A percentile compares a stretch with the other conserved stretches of the same genome.
Conservation (phyloP, 2,329 filamentous ascomycete species). For the Graphilbum fragrans region DNA sequence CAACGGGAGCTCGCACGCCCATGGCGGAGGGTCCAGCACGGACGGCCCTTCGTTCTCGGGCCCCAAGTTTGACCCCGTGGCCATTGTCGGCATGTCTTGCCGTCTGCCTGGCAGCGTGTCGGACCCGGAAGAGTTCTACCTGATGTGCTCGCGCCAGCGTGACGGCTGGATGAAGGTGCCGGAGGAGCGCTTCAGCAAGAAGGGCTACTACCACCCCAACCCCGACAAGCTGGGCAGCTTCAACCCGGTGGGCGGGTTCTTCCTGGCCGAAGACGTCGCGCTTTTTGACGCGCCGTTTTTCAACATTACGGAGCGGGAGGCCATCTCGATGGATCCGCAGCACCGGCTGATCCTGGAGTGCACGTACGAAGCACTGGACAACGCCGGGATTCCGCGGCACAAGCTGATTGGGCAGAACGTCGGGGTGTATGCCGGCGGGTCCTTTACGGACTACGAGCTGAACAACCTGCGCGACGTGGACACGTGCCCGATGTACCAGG, state of each 20-base stretch:
- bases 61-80: conserved; percentile 25
- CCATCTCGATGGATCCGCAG: conserved; percentile 40
- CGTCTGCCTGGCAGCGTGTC: conserved; percentile 30
- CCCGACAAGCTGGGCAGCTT: conserved; percentile 27
- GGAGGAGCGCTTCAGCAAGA: conserved; percentile 32
- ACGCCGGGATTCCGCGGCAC: conserved; percentile 35
- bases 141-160: conserved; percentile 25
- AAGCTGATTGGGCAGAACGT: conserved; percentile 32
- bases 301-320: conserved; percentile 33
- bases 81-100: conserved; percentile 35
- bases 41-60: conserved; percentile 1
- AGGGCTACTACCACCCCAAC: conserved; percentile 26
- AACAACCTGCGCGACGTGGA: conserved; percentile 30
- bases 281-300: conserved; percentile 41
- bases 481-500: conserved; percentile 38
- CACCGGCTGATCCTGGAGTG: conserved; percentile 40
- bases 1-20: conserved; percentile 10
- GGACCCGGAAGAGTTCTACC: conserved; percentile 31
- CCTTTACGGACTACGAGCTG: conserved; percentile 34
- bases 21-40: conserved; percentile 7
- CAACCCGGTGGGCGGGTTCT: conserved; percentile 25
- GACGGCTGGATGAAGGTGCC: conserved; percentile 29
- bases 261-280: conserved; percentile 31
- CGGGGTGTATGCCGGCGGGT: conserved; percentile 36
- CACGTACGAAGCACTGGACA: conserved; percentile 41